Percentiles rank a stretch among this genome's conserved stretches.
phyloP scores from a whole-genome alignment of 805 yeast species.

The Barnettozyma wickerhamii region DNA sequence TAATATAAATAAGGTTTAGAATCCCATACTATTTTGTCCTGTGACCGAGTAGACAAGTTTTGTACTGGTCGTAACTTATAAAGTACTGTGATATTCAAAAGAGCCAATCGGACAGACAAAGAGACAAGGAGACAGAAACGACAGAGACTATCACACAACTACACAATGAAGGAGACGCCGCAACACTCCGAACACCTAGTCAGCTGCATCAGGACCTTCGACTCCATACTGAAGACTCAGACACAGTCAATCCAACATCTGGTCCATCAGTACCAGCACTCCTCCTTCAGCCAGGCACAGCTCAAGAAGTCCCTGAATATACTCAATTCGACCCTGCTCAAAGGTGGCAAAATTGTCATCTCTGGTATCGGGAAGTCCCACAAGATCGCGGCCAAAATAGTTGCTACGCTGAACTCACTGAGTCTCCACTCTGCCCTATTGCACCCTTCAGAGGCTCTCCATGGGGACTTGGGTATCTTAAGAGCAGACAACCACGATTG shows the following conservation, averaged over 20 bases:
- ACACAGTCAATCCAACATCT: conserved; percentile 43
- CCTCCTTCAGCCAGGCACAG: conserved; percentile 42
- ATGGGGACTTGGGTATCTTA: conserved; percentile 81
- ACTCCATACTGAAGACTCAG: conserved; percentile 41
- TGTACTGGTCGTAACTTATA: no score
- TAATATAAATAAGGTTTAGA: no score
- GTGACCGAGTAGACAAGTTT: no score
- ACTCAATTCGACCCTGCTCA: conserved; percentile 31
- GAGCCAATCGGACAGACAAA: no score
- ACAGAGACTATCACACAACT: no score
- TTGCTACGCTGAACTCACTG: conserved; percentile 79
- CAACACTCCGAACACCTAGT: conserved; percentile 19
- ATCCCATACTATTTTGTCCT: no score
- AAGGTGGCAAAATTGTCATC: conserved; percentile 66
- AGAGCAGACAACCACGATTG: conserved; percentile 50
- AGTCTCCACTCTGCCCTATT: conserved; percentile 62
- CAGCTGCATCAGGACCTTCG: conserved; percentile 30
- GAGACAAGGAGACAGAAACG: no score
- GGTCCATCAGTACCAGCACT: conserved; percentile 40
- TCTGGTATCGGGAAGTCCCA: conserved; percentile 84
- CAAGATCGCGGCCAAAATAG: conserved; percentile 73
- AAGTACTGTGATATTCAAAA: no score
- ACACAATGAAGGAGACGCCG: background rate
- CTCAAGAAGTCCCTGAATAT: conserved; percentile 39
- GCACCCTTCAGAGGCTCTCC: conserved; percentile 87